Base-by-base conservation (phyloP, 495 filamentous ascomycete genomes). In the Trypethelium eluteriae region DNA sequence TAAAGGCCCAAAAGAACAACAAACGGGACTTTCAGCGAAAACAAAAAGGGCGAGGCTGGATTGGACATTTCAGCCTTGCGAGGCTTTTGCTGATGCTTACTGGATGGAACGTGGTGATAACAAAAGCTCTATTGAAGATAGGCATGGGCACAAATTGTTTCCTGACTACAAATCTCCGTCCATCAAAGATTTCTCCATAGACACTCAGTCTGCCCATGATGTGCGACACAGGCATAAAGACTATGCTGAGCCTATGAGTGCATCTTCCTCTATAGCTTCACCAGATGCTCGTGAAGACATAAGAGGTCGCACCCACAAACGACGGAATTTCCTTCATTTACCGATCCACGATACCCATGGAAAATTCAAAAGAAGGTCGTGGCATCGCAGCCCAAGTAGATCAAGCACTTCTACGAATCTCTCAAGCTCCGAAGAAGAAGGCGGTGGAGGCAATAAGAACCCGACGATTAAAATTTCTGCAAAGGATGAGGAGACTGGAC, bases 31-130 rank as follows among this genome's bases (percentile, higher is more conserved):
- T 3, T 12, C 39, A 2, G 63, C 36, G 6, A 88, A 88, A 65
- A 75, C 82, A 1, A 85, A 82, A 70, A 80, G 90, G 53, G 84
- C 85, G 7, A 82, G 87, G 41, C 83, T 88, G n/a, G 91, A 93
- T 67, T 96, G 93, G 92, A 80, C 80, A 2, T 84, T 89, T 10
- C 83, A 85, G 49, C 88, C 92, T 0, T 85, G 87, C 57, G 92
- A 96, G 69, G 82, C 95, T 71, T 77, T 97, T 32, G 90, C 91
- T 1, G 93, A 97, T 76, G 80, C 86, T 11, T 87, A 89, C 67
- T 97, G 93, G 93, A 78, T 92, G 53, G 89, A 95, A 74, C 86
- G 91, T 66, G 84, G 80, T 34, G 78, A 84, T 62, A 89, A 96
- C 72, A 92, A 91, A 72, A 82, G 78, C 61, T 79, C 89, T 11